Evolutionary conservation across 1,284 basidiomycete genomes (phyloP), one percentile per base, ranked within the genome.

Genomic region (Pterulicium gracile): DNA sequence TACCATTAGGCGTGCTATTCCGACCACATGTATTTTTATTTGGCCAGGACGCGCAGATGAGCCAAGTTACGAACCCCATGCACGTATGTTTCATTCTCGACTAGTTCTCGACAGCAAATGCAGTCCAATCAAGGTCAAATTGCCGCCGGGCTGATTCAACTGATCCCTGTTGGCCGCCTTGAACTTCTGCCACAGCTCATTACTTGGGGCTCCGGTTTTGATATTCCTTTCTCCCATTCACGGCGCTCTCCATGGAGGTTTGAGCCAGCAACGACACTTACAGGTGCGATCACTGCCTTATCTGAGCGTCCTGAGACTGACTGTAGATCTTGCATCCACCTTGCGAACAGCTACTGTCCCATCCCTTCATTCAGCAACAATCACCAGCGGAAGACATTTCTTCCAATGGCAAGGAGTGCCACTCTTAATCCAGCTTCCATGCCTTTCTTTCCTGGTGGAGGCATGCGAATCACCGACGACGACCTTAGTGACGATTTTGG

Each of bases 351-450:
- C 52, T 21, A 36, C 44, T 74, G 73, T 74, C 79, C 7, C 64
- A 39, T 18, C 36, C 15, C n/a, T 15, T 39, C 19, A 39, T 18
- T 39, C n/a, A 39, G 36, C 36, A 39, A 39, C 36, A 39, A 39
- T 39, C 36, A 18, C 36, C 19, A n/a, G n/a, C 27, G 27, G 27
- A 32, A 32, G 27, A 7, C 27, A 39, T 18, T 17, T 39, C 36
- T 39, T 39, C 15, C 36, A 39, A 82, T 86, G 79, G 77, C 81
- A 49, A 79, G 75, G 71, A 82, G 78, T 57, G 79, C 74, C 56
- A 71, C 79, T 48, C 68, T 88, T 55, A 87, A 88, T 62, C 85
- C 85, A 54, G 72, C 83, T 52, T 88, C 85, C 49, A 79, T 79
- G 59, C 86, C 86, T 44, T 88, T 88, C 72, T 86, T 87, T 61